phyloP scores from a whole-genome alignment of 768 basidiomycete species.

The Tricholoma saponaceum region DNA sequence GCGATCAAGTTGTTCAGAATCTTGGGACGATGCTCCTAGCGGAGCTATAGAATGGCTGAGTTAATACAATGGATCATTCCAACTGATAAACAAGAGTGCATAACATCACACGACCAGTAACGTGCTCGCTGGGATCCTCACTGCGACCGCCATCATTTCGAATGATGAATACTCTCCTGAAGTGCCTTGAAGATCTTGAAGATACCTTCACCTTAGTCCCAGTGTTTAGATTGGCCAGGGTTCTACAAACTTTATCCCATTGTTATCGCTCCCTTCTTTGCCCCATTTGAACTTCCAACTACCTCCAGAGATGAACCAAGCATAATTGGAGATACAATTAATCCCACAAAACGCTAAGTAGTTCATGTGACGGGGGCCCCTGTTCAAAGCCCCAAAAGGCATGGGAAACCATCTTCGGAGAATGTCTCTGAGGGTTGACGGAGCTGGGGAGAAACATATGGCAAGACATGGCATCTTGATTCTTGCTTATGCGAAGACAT shows the following conservation, averaged over 20 bases:
- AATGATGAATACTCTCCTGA: not conserved
- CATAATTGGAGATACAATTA: too few relatives aligned
- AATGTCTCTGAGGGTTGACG: not conserved
- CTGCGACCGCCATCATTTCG: not conserved
- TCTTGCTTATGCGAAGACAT: not conserved
- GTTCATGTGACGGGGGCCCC: not conserved
- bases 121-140: constrained; percentile 17
- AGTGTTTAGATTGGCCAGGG: not conserved
- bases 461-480: not conserved
- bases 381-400: not conserved
- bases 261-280: too few relatives aligned
- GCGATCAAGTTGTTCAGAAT: constrained; percentile 94
- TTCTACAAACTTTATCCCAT: not conserved
- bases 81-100: too few relatives aligned
- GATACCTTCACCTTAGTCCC: too few relatives aligned
- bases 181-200: not conserved
- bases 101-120: constrained; percentile 31
- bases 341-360: not conserved
- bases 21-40: constrained; percentile 92
- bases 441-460: not conserved
- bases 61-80: constrained; percentile 7
- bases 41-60: constrained; percentile 56
- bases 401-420: not conserved
- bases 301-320: not conserved
- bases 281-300: not conserved